Conservation (phyloP, 805 yeast species). For the Suhomyces kilbournensis region DNA sequence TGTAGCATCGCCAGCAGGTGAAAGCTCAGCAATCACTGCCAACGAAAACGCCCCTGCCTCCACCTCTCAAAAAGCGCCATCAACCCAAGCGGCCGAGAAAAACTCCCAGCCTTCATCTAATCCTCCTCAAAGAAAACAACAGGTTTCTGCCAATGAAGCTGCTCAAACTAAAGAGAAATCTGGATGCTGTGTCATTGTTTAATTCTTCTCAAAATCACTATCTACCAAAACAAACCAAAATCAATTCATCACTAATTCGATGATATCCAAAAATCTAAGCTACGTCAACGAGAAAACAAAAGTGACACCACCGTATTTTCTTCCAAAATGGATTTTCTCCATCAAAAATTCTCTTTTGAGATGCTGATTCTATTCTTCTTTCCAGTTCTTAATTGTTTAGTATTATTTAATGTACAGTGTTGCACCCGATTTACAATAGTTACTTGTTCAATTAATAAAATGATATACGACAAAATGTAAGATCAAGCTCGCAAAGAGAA, state of each 20-base stretch:
- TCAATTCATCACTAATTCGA: background rate
- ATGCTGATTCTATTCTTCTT: background rate
- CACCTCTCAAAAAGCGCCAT: background rate
- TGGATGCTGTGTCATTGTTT: constrained; percentile 38
- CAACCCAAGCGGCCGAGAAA: constrained; percentile 6
- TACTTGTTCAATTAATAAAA: constrained; percentile 48
- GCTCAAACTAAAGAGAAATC: constrained; percentile 28
- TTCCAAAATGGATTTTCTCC: background rate
- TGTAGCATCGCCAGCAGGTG: background rate
- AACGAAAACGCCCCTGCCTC: background rate
- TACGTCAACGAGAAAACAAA: background rate
- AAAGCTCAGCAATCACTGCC: background rate
- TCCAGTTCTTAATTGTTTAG: constrained; percentile 1
- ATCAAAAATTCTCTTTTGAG: background rate
- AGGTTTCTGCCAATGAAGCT: constrained; percentile 5
- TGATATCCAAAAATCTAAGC: background rate
- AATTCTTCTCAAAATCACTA: constrained; percentile 2
- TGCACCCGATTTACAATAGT: background rate
- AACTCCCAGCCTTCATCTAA: constrained; percentile 1
- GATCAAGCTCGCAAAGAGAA: constrained; percentile 77
- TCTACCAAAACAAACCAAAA: background rate
- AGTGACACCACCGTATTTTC: background rate
- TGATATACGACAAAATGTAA: constrained; percentile 88
- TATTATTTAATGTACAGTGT: background rate
- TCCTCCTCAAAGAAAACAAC: constrained; percentile 12